Evolutionary conservation across 768 basidiomycete genomes (phyloP), one percentile per base, ranked within the genome.

Genomic region (Russula sp.): DNA sequence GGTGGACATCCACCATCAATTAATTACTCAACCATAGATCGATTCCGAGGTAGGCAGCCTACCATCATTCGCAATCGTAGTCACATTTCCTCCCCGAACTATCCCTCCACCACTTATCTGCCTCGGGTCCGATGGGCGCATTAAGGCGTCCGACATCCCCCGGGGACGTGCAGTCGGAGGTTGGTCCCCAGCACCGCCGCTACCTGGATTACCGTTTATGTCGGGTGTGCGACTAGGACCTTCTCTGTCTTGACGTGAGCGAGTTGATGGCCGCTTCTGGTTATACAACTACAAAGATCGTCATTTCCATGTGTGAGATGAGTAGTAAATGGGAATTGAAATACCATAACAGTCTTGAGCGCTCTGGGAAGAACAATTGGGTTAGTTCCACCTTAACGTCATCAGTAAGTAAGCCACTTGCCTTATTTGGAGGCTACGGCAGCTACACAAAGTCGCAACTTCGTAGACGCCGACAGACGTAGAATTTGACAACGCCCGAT

Each of bases 401-500:
- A 64, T 65, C 34, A 34, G 55, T 45, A 42, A 44, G 3, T 27
- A 22, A 57, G 51, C 47, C 61, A 45, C 83, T 55, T 74, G 89
- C 86, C 94, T 80, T 68, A 97, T 93, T 71, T 97, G 94, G 61
- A 98, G 77, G 71, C 90, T 89, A 66, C 91, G 84, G 72, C 89
- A 91, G 66, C 85, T 90, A 71, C 92, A 94, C 4, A 98, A 76
- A 3, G 95, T 96, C 9, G 95, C 92, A 10, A 97, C 94, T 73
- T 97, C 94, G 72, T 98, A 98, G 49, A 98, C 89, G 32, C 89
- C 91, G 20, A 95, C 91, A 32, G 90, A 91, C 13, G 88, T 91
- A 34, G 85, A 83, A 70, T 91, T 91, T 37, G 87, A 89, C 35
- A 98, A 75, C 16, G 88, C 83, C 22, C 87, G 85, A 71, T 98